These are phyloP conservation scores for Chrysanthemum makinoi DNA, from an alignment of 129 eudicot genomes.

Conservation along the genomic window DNA sequence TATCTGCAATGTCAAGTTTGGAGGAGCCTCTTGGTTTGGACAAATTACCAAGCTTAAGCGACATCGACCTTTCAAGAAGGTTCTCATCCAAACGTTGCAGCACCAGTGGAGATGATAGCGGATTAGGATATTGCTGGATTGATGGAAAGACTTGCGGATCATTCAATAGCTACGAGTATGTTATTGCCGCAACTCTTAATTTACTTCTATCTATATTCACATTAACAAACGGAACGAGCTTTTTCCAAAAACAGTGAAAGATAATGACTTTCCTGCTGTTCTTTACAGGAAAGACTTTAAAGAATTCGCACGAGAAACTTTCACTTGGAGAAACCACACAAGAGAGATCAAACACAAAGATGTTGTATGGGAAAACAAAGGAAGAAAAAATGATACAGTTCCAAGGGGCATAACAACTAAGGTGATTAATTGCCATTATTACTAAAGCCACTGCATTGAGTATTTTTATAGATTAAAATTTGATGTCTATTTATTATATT, in stretches of 20 bases:
- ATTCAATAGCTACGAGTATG: constrained; percentile 68
- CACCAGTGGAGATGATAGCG: constrained; percentile 58
- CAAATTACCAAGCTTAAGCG: constrained; percentile 80
- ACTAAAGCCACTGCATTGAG: not conserved
- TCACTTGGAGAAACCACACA: constrained; percentile 44
- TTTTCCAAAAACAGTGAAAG: not conserved
- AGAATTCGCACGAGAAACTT: constrained; percentile 49
- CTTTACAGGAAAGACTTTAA: constrained; percentile 62
- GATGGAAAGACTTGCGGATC: constrained; percentile 70
- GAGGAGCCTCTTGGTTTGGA: constrained; percentile 90
- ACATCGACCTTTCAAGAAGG: constrained; percentile 56
- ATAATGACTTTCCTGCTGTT: not conserved
- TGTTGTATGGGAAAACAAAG: constrained; percentile 46
- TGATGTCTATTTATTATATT: not conserved
- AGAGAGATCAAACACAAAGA: constrained; percentile 46
- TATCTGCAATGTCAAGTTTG: constrained; percentile 74
- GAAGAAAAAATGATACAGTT: constrained; percentile 42
- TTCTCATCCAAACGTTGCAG: constrained; percentile 87
- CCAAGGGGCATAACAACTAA: constrained; percentile 45
- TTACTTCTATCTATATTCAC: not conserved
- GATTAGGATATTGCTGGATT: constrained; percentile 70
- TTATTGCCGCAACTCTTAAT: not conserved
- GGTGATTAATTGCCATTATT: constrained; percentile 38
- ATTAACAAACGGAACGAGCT: no score
- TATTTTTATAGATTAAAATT: not conserved